phyloP scores from a whole-genome alignment of 2,329 filamentous ascomycete genomes.

The Colletotrichum ledebouriae region DNA sequence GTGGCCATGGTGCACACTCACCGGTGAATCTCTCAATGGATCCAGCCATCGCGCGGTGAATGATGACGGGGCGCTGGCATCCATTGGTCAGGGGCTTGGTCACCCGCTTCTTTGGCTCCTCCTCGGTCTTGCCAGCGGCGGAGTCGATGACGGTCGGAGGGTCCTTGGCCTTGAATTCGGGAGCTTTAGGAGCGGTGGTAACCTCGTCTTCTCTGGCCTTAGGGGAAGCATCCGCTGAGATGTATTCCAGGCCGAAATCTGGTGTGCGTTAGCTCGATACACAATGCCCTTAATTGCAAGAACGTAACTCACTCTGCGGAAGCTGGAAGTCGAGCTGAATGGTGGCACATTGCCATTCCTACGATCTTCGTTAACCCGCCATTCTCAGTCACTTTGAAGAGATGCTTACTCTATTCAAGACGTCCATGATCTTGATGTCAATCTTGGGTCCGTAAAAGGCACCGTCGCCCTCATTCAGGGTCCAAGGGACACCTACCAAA shows the following conservation, averaged over 20 bases:
- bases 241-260: slow-evolving; percentile 90
- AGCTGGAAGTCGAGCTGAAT: slow-evolving; percentile 92
- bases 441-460: slow-evolving; percentile 99
- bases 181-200: slow-evolving; percentile 46
- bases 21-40: slow-evolving; percentile 65
- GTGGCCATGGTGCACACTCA: neutral
- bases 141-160: slow-evolving; percentile 46
- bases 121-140: slow-evolving; percentile 59
- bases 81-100: slow-evolving; percentile 71
- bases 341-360: slow-evolving; percentile 83
- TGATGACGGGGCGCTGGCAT: slow-evolving; percentile 86
- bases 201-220: slow-evolving; percentile 52
- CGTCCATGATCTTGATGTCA: slow-evolving; percentile 94
- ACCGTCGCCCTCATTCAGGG: slow-evolving; percentile 93
- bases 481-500: slow-evolving; percentile 67
- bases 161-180: slow-evolving; percentile 53
- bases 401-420: slow-evolving; percentile 77
- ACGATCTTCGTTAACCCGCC: slow-evolving; percentile 3
- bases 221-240: slow-evolving; percentile 73
- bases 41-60: slow-evolving; percentile 86
- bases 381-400: neutral
- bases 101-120: slow-evolving; percentile 51
- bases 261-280: slow-evolving; percentile 55
- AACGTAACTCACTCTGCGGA: slow-evolving; percentile 33
- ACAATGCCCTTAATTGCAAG: neutral